Evolutionary conservation across 2,329 filamentous ascomycete genomes (phyloP).

Genomic region (Bisporella sp.): DNA sequence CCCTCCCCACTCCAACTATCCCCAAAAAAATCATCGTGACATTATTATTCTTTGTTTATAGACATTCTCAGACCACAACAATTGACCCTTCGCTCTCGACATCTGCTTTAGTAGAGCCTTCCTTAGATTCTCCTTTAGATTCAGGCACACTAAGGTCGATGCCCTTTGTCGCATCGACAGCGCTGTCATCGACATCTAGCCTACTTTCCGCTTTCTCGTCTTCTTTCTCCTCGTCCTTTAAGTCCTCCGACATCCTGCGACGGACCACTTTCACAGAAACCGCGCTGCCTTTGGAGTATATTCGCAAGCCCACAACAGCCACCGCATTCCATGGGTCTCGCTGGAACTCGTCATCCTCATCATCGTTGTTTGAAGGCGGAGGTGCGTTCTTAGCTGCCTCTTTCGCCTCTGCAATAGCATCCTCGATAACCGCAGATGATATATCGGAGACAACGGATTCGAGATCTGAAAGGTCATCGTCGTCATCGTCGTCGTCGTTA

Average conservation of each 20-base stretch:
- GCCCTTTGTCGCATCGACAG: conserved; percentile 35
- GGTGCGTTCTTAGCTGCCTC: conserved; percentile 5
- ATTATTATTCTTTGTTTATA: too few species aligned
- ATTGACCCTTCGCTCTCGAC: too few species aligned
- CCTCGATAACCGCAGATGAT: conserved; percentile 10
- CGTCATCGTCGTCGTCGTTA: conserved; percentile 1
- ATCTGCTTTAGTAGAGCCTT: too few species aligned
- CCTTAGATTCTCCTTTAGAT: too few species aligned
- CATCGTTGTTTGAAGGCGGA: conserved; percentile 31
- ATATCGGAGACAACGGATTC: conserved; percentile 16
- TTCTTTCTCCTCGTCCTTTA: conserved; percentile 15
- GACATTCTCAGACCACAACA: too few species aligned
- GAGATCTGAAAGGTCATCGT: conserved; percentile 15
- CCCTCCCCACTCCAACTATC: too few species aligned
- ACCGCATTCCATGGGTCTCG: conserved; percentile 57
- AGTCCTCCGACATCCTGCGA: conserved; percentile 15
- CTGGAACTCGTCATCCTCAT: conserved; percentile 48
- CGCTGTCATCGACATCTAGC: conserved; percentile 39
- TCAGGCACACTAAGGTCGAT: not conserved
- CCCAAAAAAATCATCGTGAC: too few species aligned
- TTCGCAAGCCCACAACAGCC: conserved; percentile 51
- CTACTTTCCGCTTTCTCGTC: conserved; percentile 17
- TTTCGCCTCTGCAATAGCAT: conserved; percentile 15
- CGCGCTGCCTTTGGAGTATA: conserved; percentile 44
- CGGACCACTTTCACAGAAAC: conserved; percentile 20